Evolutionary conservation across 2,329 filamentous ascomycete genomes (phyloP), one percentile per base, ranked within the genome.

Genomic region (Oidium heveae): DNA sequence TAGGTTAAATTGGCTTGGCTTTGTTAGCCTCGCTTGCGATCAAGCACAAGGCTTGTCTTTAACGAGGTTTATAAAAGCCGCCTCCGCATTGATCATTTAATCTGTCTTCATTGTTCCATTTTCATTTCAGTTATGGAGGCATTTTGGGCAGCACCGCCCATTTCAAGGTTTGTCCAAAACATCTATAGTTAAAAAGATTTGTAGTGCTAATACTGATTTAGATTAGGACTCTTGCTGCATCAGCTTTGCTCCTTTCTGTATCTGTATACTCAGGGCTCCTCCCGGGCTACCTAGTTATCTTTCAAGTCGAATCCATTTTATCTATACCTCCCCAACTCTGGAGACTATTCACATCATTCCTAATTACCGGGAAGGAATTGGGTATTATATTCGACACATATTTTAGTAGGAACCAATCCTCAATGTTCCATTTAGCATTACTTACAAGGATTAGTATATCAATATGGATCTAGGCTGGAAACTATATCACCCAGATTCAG

Each of bases 311-410:
- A 15, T 65, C 63, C 44, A 63, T 82, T 51, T 71, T 79, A 62
- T 72, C 71, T 52, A 64, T 73, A 36, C 67, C 74, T 22, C 66
- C 66, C 7, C 61, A 68, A 55, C n/a, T 69, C 59, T 69, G 67
- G 67, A 64, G 67, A 52, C 33, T 66, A 13, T 50, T 63, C 16
- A 66, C 67, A 20, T 62, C 64, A 36, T 68, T 69, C 56, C 58
- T 68, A 33, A 58, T 69, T 34, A 66, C 66, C 12, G 62, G 63
- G 5, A 58, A 59, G 22, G 53, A 63, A 16, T 53, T 69, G 20
- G 58, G 68, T 44, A 74, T 84, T 57, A 62, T 84, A 53, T 71
- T 84, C 65, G 81, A 85, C 65, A 76, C 82, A 52, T 84, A 82
- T 68, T 79, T 83, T 64, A 66, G 75, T 79, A 70, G 62, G 74